These are phyloP conservation scores for Carex parvula DNA, from an alignment of 176 grass and related monocot species.

Conservation along the genomic window DNA sequence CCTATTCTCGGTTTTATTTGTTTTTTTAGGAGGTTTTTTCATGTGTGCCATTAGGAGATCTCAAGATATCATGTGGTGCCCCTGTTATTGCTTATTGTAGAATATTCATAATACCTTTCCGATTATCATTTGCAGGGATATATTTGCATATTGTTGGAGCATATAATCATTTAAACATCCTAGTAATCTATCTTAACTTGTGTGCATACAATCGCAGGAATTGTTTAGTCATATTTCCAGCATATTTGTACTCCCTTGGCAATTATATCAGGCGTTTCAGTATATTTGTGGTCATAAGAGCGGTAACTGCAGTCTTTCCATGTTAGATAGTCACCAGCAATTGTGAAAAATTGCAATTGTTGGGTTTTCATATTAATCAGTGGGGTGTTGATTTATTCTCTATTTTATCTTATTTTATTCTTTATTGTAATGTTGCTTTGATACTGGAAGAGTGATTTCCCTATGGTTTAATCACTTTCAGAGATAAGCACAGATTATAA, in stretches of 20 bases:
- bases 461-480: conserved; percentile 25
- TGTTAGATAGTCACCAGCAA: not conserved
- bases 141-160: not conserved
- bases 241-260: not conserved
- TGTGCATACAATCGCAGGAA: not conserved
- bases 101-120: not conserved
- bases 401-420: not conserved
- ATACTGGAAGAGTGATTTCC: conserved; percentile 9
- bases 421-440: conserved; percentile 23
- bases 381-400: not conserved
- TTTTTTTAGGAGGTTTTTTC: too few relatives aligned
- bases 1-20: too few relatives aligned
- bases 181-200: not conserved
- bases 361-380: not conserved
- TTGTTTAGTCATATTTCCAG: not conserved
- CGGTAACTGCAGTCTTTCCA: not conserved
- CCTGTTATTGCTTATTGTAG: not conserved
- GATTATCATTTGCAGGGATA: not conserved
- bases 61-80: not conserved
- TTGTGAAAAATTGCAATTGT: not conserved
- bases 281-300: not conserved
- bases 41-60: not conserved
- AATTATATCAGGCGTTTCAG: not conserved
- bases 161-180: not conserved
- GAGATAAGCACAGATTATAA: conserved; percentile 29